Conservation (phyloP, 768 basidiomycete species). For the Xerocomellus chrysenteron region DNA sequence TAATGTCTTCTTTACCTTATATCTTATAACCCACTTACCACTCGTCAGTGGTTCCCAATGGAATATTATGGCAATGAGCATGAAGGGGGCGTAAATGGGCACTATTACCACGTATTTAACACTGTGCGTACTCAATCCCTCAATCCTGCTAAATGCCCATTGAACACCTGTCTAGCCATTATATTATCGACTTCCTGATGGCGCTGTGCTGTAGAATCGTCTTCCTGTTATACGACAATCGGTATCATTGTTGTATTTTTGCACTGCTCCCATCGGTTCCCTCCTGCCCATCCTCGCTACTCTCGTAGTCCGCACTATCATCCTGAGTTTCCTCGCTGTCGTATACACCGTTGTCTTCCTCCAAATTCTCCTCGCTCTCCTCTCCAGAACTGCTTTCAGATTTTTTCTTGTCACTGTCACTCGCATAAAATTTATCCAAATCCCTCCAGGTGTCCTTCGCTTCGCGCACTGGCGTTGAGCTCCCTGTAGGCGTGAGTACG, state of each 20-base stretch:
- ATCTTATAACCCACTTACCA: background rate
- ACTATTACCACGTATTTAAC: conserved; percentile 75
- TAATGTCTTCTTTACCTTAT: conserved; percentile 32
- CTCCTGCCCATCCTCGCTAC: conserved; percentile 18
- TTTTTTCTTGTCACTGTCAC: conserved; percentile 34
- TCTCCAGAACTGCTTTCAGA: conserved; percentile 32
- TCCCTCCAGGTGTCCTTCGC: conserved; percentile 53
- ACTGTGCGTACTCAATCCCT: conserved; percentile 45
- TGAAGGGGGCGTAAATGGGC: conserved; percentile 62
- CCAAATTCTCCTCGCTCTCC: conserved; percentile 34
- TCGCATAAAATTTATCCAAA: conserved; percentile 75
- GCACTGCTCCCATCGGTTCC: conserved; percentile 18
- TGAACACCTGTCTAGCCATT: conserved; percentile 38
- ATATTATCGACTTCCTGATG: conserved; percentile 52
- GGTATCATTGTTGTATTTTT: conserved; percentile 12
- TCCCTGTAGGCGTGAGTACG: conserved; percentile 55
- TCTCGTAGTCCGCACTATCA: conserved; percentile 21
- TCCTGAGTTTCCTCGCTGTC: conserved; percentile 31
- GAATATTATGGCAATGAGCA: conserved; percentile 59
- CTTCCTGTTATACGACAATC: background rate
- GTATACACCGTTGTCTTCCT: conserved; percentile 26
- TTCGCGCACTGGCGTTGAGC: conserved; percentile 45
- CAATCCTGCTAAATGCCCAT: background rate
- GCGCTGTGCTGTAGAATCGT: conserved; percentile 36
- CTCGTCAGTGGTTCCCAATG: conserved; percentile 70